Percentiles rank a stretch among this genome's conserved stretches.
Evolutionary conservation across 164 flowering plant species (phyloP).

Genomic region (Vitis rupestris): DNA sequence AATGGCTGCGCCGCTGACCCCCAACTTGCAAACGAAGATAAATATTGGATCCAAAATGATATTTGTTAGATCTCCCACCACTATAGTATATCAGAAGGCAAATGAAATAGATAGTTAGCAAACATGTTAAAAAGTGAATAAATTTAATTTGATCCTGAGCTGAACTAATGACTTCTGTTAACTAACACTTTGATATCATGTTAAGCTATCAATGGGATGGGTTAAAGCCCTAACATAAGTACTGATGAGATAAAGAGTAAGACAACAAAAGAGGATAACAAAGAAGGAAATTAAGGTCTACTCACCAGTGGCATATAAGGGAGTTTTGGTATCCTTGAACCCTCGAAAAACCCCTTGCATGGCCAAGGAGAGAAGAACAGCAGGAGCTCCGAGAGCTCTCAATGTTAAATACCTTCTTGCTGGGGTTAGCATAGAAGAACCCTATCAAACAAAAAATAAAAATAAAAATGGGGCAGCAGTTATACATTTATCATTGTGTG

Average conservation of each 20-base stretch:
- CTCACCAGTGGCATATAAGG: conserved; percentile 63
- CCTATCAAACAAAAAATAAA: conserved; percentile 23
- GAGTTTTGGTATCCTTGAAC: conserved; percentile 71
- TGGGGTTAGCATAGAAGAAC: conserved; percentile 57
- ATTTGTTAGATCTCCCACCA: conserved; percentile 71
- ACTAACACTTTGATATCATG: too few species aligned
- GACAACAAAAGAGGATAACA: not conserved
- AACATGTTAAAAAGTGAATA: too few species aligned
- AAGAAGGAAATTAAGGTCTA: not conserved
- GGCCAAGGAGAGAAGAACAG: conserved; percentile 66
- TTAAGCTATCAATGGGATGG: not conserved
- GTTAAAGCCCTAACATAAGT: not conserved
- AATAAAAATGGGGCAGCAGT: not conserved
- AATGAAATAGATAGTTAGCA: not conserved
- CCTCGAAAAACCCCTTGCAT: conserved; percentile 79
- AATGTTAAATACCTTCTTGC: conserved; percentile 56
- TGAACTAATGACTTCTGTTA: too few species aligned
- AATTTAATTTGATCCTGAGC: not conserved
- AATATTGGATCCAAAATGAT: conserved; percentile 82
- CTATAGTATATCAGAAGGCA: conserved; percentile 28
- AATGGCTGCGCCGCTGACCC: conserved; percentile 94
- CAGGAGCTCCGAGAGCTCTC: conserved; percentile 73
- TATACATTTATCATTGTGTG: not conserved
- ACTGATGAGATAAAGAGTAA: too few species aligned
- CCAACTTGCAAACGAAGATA: conserved; percentile 57